Evolutionary conservation across 2,329 filamentous ascomycete species (phyloP).

Genomic region (Cladophialophora immunda): DNA sequence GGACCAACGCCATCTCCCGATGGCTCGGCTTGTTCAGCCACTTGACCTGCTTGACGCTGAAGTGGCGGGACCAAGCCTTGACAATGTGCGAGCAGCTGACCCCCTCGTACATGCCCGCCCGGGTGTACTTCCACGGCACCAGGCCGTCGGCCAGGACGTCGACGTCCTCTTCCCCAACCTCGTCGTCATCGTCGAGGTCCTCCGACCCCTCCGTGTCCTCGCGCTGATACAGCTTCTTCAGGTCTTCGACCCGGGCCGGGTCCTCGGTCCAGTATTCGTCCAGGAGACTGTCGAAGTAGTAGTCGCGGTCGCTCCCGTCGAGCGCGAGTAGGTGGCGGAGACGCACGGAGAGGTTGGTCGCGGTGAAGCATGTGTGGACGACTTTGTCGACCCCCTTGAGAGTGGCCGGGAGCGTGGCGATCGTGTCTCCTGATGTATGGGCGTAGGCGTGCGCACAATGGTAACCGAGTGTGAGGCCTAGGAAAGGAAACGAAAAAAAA

Average conservation of each 20-base stretch:
- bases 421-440: conserved; percentile 9
- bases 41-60: conserved; percentile 4
- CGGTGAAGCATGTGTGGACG: conserved; percentile 9
- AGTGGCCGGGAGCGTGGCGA: conserved; percentile 6
- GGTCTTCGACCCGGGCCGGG: neutral
- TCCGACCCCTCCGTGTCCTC: neutral
- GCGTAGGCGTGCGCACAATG: conserved; percentile 17
- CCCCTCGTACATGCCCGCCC: neutral
- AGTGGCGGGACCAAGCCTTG: neutral
- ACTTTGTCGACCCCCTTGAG: conserved; percentile 16
- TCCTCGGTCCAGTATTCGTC: neutral
- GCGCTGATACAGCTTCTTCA: conserved; percentile 1
- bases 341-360: conserved; percentile 7
- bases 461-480: conserved; percentile 12
- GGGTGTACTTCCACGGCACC: neutral
- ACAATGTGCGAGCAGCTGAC: neutral
- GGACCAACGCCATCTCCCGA: conserved; percentile 8
- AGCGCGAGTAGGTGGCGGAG: conserved; percentile 5
- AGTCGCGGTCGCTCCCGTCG: neutral
- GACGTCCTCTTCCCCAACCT: neutral
- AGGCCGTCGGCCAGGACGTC: neutral
- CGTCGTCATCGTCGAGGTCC: neutral
- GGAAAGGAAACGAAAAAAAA: neutral
- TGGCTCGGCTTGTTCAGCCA: conserved; percentile 3
- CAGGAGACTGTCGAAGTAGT: neutral